phyloP scores from a whole-genome alignment of 2,329 filamentous ascomycete genomes.

The Hypoxylon sp. region DNA sequence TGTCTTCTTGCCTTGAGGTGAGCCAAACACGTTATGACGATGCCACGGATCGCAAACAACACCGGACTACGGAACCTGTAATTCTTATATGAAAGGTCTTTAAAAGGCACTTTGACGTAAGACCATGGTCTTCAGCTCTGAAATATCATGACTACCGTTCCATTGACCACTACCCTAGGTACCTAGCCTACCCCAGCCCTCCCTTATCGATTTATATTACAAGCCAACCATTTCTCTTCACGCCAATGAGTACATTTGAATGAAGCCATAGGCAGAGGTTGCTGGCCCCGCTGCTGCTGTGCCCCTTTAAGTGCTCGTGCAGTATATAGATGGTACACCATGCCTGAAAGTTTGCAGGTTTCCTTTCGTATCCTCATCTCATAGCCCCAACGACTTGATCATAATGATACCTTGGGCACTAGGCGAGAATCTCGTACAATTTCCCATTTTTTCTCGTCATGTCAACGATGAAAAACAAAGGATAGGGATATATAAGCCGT shows the following conservation, averaged over 20 bases:
- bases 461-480: background rate
- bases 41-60: background rate
- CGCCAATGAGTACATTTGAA: background rate
- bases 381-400: too few species aligned
- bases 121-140: background rate
- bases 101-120: background rate
- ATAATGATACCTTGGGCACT: too few species aligned
- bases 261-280: background rate
- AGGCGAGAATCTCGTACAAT: background rate
- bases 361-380: too few species aligned
- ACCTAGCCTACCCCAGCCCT: background rate
- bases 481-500: background rate
- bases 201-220: conserved; percentile 2
- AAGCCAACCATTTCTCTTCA: background rate
- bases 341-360: too few species aligned
- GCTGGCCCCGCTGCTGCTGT: too few species aligned
- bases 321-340: too few species aligned
- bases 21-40: background rate
- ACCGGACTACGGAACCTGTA: background rate
- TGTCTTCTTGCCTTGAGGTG: background rate
- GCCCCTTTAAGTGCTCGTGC: too few species aligned
- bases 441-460: background rate
- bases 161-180: background rate
- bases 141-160: background rate
- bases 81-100: background rate